Base-by-base conservation (phyloP, 2,329 filamentous ascomycete genomes). In the Mollisia scopiformis region DNA sequence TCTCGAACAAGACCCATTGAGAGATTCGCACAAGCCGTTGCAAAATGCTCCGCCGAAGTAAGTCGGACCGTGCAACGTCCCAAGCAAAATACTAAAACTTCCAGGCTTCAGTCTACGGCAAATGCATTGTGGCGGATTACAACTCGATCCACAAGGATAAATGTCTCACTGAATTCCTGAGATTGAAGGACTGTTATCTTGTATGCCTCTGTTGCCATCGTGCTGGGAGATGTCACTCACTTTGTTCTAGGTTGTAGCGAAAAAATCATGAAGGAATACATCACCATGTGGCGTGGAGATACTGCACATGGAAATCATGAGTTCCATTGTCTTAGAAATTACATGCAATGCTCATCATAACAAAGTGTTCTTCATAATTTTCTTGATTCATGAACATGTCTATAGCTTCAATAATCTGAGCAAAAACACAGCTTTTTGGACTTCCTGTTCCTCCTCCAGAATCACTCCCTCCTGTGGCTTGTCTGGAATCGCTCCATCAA, bases 91-190 rank as follows among this genome's bases (percentile, higher is more conserved):
- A 52, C 58, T 58, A 59, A 58, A 23, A 4, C 28, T 52, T 25
- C 27, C 65, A 98, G 94, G 90, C 92, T 55, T 83, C 92, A 2
- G 81, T 85, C 13, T 99, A 98, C 72, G 95, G 94, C 67, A 93
- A 93, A 80, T 99, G 95, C 74, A 88, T 99, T 66, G 84, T 94
- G 54, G 86, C 87, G 39, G 94, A 98, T 73, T 98, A 96, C 77
- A 94, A 94, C 73, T 86, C 92, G 3, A 86, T 97, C 2, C 85
- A 93, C 69, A 96, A 96, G 73, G 92, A 97, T 73, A 95, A 95
- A 81, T 99, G 95, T 72, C 82, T 83, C 4, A 87, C 86, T 60
- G 93, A 97, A 72, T 98, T 99, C 69, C 80, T 95, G 76, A 87
- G 80, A 66, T 75, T 98, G 52, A 97, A 96, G 75, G 83, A 96